phyloP scores from a whole-genome alignment of 345 rosid genomes.

The Hevea brasiliensis region DNA sequence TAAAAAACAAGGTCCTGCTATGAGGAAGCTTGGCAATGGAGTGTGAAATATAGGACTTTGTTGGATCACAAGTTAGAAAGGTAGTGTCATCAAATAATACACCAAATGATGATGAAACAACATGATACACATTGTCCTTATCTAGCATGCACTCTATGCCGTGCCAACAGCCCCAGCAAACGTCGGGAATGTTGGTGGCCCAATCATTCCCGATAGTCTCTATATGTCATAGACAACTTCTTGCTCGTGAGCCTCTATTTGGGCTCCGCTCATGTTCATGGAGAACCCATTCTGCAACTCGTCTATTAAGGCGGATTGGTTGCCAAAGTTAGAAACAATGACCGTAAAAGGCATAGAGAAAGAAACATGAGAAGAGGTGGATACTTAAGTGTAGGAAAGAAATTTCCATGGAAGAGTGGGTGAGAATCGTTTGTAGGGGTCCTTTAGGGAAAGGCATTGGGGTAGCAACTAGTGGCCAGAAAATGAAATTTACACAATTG shows the following conservation, averaged over 20 bases:
- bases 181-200: slow-evolving; percentile 78
- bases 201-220: slow-evolving; percentile 79
- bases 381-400: too few species aligned
- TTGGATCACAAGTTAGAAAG: slow-evolving; percentile 82
- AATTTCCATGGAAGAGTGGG: too few species aligned
- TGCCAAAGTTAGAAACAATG: slow-evolving; percentile 60
- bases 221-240: slow-evolving; percentile 88
- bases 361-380: slow-evolving; percentile 8
- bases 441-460: too few species aligned
- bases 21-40: slow-evolving; percentile 78
- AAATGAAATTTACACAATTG: too few species aligned
- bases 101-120: slow-evolving; percentile 88
- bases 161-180: slow-evolving; percentile 92
- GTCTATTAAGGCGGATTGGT: slow-evolving; percentile 54
- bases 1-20: slow-evolving; percentile 66
- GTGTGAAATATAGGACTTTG: slow-evolving; percentile 54
- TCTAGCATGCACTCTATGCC: slow-evolving; percentile 96
- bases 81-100: slow-evolving; percentile 90
- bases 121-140: slow-evolving; percentile 72
- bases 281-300: slow-evolving; percentile 60
- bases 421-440: too few species aligned
- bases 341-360: slow-evolving; percentile 44
- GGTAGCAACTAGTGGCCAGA: too few species aligned
- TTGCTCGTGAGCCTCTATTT: slow-evolving; percentile 70
- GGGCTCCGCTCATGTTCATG: slow-evolving; percentile 52